Conservation (phyloP, 2,329 filamentous ascomycete genomes). For the Fusarium sp. region DNA sequence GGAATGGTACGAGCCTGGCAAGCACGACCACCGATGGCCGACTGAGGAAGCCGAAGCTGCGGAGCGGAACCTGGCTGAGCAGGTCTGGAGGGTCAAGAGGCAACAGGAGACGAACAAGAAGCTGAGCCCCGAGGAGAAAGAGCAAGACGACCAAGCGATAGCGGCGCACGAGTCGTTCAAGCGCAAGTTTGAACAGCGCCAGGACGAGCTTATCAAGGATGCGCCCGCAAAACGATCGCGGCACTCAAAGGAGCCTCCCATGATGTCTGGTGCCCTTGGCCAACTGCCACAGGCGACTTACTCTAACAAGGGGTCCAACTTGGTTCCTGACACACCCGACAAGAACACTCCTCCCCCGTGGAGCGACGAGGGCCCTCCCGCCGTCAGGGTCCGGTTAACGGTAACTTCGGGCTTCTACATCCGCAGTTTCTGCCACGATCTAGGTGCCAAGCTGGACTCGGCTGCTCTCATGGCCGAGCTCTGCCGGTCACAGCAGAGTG, state of each 20-base stretch:
- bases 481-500: slow-evolving; percentile 83
- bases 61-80: slow-evolving; percentile 83
- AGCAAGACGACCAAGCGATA: slow-evolving; percentile 69
- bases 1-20: slow-evolving; percentile 88
- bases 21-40: slow-evolving; percentile 86
- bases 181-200: slow-evolving; percentile 70
- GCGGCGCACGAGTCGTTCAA: slow-evolving; percentile 72
- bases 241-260: slow-evolving; percentile 53
- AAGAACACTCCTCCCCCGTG: slow-evolving; percentile 68
- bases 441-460: slow-evolving; percentile 86
- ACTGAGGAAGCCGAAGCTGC: slow-evolving; percentile 81
- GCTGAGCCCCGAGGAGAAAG: slow-evolving; percentile 69
- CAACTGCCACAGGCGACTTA: slow-evolving; percentile 63
- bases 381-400: slow-evolving; percentile 88
- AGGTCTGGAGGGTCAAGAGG: slow-evolving; percentile 76
- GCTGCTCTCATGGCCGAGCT: slow-evolving; percentile 90
- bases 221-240: slow-evolving; percentile 56
- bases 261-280: slow-evolving; percentile 73
- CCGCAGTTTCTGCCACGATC: slow-evolving; percentile 91
- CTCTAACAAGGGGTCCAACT: slow-evolving; percentile 64
- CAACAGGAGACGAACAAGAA: slow-evolving; percentile 66
- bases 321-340: slow-evolving; percentile 65
- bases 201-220: slow-evolving; percentile 71
- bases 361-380: slow-evolving; percentile 78
- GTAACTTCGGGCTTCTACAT: slow-evolving; percentile 98